Conservation (phyloP, 192 early-diverging fungal genomes). For the Gamsiella multidivaricata region DNA sequence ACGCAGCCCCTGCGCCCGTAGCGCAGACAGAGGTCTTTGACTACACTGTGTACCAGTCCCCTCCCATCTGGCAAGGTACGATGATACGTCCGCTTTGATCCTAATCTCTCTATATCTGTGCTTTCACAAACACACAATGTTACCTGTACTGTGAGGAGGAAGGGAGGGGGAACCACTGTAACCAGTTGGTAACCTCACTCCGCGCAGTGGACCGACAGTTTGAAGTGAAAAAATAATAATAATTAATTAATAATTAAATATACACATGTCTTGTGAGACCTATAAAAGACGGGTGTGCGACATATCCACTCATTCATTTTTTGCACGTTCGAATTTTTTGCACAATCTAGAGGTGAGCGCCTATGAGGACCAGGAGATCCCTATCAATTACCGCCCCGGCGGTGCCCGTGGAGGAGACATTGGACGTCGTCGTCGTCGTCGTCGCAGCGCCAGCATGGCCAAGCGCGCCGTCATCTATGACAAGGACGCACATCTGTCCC, state of each 20-base stretch:
- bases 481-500: slow-evolving; percentile 9
- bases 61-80: slow-evolving; percentile 49
- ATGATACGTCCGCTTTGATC: neutral
- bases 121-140: no score
- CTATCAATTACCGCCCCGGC: slow-evolving; percentile 26
- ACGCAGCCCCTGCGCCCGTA: neutral
- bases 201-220: no score
- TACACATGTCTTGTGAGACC: no score
- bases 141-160: no score
- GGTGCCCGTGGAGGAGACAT: slow-evolving; percentile 30
- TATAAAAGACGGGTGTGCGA: no score
- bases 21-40: slow-evolving; percentile 16
- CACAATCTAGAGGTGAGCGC: neutral
- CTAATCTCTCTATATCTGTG: neutral
- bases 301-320: no score
- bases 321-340: no score
- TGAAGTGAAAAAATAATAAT: no score
- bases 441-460: neutral
- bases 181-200: no score
- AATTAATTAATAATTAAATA: no score
- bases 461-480: slow-evolving; percentile 22
- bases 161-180: no score
- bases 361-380: neutral
- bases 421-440: slow-evolving; percentile 7
- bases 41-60: slow-evolving; percentile 16